These are phyloP conservation scores for Aspergillus tubingensis DNA, from an alignment of 2,329 filamentous ascomycete species.

Conservation along the genomic window DNA sequence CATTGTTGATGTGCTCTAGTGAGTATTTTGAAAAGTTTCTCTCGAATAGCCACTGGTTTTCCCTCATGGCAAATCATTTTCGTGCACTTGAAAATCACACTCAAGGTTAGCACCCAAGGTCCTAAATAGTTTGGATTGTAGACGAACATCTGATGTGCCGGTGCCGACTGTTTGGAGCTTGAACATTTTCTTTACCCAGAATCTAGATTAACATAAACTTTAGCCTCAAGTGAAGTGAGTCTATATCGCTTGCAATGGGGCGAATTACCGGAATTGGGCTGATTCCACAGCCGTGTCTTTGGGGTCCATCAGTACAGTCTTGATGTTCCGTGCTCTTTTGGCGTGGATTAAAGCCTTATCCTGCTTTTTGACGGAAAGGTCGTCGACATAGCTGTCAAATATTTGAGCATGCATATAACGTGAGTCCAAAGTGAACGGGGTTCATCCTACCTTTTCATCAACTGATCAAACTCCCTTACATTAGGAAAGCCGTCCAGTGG, in stretches of 20 bases:
- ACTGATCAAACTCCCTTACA: slow-evolving; percentile 48
- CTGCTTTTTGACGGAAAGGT: slow-evolving; percentile 54
- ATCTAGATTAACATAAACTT: slow-evolving; percentile 33
- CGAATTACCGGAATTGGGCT: slow-evolving; percentile 50
- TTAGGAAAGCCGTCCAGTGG: slow-evolving; percentile 48
- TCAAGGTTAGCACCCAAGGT: slow-evolving; percentile 1
- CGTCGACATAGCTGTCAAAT: slow-evolving; percentile 48
- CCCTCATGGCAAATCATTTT: slow-evolving; percentile 53
- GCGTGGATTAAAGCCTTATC: slow-evolving; percentile 55
- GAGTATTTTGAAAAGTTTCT: slow-evolving; percentile 54
- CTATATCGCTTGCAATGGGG: not conserved
- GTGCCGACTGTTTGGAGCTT: slow-evolving; percentile 46
- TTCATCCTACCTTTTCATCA: slow-evolving; percentile 44
- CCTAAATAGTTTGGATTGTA: not conserved
- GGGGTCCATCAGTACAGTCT: slow-evolving; percentile 49
- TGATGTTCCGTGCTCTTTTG: slow-evolving; percentile 50
- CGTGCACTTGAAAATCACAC: slow-evolving; percentile 29
- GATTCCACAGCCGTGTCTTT: slow-evolving; percentile 54
- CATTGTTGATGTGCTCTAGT: slow-evolving; percentile 54
- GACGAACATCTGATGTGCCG: slow-evolving; percentile 41
- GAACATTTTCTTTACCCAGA: slow-evolving; percentile 59
- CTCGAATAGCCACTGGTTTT: slow-evolving; percentile 55
- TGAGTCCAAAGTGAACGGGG: not conserved
- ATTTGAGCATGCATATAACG: not conserved
- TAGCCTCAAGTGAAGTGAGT: not conserved